Percentiles rank a stretch among this genome's conserved stretches.
Evolutionary conservation across 1,139 yeast species (phyloP).

Genomic region (Casaregolazyma lundiana): DNA sequence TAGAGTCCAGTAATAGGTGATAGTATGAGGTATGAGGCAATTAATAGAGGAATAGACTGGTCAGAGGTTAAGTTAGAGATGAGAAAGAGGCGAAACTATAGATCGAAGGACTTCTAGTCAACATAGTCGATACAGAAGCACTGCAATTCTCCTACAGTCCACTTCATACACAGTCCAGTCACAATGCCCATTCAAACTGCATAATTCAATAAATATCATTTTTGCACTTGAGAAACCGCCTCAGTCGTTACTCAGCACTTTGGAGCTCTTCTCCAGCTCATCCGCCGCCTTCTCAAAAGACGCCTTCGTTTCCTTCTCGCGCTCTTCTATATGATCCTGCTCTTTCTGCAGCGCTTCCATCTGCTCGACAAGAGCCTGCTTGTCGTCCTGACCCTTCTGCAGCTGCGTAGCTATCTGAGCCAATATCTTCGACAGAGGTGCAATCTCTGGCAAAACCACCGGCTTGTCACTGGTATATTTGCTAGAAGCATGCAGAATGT

Average conservation of each 20-base stretch:
- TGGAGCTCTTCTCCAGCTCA: constrained; percentile 1
- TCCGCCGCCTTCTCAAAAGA: constrained; percentile 7
- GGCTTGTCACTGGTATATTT: neutral
- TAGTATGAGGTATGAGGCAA: too few species aligned
- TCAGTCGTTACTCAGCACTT: neutral
- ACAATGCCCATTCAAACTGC: neutral
- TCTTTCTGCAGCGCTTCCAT: constrained; percentile 9
- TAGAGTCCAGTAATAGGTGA: too few species aligned
- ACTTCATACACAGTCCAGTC: too few species aligned
- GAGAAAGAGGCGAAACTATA: too few species aligned
- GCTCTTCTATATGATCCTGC: constrained; percentile 4
- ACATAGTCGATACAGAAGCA: too few species aligned
- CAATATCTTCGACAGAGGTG: constrained; percentile 1
- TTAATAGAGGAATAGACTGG: too few species aligned
- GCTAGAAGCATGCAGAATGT: neutral
- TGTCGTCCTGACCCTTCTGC: neutral
- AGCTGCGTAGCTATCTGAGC: neutral
- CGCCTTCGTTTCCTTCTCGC: neutral
- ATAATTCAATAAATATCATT: too few species aligned
- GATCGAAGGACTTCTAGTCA: too few species aligned
- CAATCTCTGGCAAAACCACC: neutral
- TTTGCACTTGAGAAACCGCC: too few species aligned
- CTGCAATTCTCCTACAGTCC: too few species aligned
- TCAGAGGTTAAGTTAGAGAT: too few species aligned
- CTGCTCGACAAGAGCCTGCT: constrained; percentile 1